A percentile compares a stretch with the other conserved stretches of the same genome.
phyloP scores from a whole-genome alignment of 2,329 filamentous ascomycete genomes.

The Aspergillus flavus region DNA sequence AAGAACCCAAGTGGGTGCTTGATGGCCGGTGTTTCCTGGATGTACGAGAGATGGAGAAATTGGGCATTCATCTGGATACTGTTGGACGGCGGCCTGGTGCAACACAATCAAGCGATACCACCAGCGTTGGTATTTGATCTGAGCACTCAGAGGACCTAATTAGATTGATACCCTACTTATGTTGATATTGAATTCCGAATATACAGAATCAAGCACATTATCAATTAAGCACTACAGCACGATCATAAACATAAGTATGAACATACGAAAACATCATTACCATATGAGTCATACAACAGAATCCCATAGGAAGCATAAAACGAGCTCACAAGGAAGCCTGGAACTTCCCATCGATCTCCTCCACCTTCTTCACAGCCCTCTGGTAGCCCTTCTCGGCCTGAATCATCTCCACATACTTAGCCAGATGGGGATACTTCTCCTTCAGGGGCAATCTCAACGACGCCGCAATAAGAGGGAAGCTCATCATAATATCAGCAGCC shows the following conservation, averaged over 20 bases:
- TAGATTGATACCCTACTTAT: not conserved
- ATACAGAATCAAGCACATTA: not conserved
- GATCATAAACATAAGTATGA: not conserved
- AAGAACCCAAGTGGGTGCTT: slow-evolving; percentile 53
- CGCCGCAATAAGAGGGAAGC: slow-evolving; percentile 48
- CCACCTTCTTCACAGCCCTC: slow-evolving; percentile 44
- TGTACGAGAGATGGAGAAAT: slow-evolving; percentile 34
- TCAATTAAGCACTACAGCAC: not conserved
- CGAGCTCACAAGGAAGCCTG: slow-evolving; percentile 31
- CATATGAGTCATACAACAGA: not conserved
- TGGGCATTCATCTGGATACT: slow-evolving; percentile 40
- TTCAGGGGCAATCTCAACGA: slow-evolving; percentile 35
- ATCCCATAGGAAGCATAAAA: not conserved
- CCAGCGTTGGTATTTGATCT: not conserved
- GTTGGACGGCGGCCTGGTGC: slow-evolving; percentile 26
- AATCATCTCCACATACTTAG: slow-evolving; percentile 39
- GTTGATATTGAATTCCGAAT: slow-evolving; percentile 10
- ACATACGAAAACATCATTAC: not conserved
- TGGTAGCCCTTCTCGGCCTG: slow-evolving; percentile 43
- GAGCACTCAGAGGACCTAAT: not conserved
- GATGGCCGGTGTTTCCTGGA: slow-evolving; percentile 48
- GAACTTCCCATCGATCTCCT: slow-evolving; percentile 43
- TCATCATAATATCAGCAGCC: slow-evolving; percentile 52
- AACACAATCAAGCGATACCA: not conserved
- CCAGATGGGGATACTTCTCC: slow-evolving; percentile 42